Percentiles rank a stretch among this genome's conserved stretches.
Conservation (phyloP, 75 land plant species). For the Pinus albicaulis region DNA sequence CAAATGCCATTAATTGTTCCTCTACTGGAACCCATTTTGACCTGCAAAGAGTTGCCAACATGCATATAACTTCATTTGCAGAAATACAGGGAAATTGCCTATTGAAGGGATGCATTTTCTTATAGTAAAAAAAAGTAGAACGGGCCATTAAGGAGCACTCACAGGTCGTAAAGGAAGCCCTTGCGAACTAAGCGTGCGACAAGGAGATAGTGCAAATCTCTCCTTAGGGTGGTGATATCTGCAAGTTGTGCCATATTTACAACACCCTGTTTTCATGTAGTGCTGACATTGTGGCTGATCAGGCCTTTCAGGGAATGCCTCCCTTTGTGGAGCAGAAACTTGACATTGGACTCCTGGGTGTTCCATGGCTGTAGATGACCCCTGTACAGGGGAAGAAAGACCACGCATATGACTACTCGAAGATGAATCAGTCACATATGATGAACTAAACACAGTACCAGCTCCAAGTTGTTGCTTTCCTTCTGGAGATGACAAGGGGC, state of each 20-base stretch:
- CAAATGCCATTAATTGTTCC: too few species aligned
- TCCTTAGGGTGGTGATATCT: slow-evolving; percentile 59
- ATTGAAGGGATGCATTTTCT: too few species aligned
- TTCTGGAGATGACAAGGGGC: slow-evolving; percentile 10
- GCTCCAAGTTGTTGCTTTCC: not conserved
- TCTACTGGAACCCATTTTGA: too few species aligned
- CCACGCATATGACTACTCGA: not conserved
- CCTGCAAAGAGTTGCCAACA: too few species aligned
- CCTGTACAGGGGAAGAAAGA: slow-evolving; percentile 8
- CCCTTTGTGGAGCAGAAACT: slow-evolving; percentile 27
- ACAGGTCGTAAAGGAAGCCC: slow-evolving; percentile 28
- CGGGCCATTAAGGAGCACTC: slow-evolving; percentile 8
- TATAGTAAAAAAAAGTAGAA: too few species aligned
- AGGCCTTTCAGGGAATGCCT: slow-evolving; percentile 52
- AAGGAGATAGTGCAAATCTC: slow-evolving; percentile 10
- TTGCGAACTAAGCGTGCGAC: slow-evolving; percentile 30
- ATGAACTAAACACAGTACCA: not conserved
- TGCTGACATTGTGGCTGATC: slow-evolving; percentile 43
- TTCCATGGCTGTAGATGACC: not conserved
- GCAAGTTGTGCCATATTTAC: slow-evolving; percentile 37
- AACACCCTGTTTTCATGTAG: slow-evolving; percentile 52
- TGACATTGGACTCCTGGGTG: not conserved
- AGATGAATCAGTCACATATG: not conserved
- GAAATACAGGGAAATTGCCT: too few species aligned
- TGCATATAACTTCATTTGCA: too few species aligned